Evolutionary conservation across 495 filamentous ascomycete genomes (phyloP).

Genomic region (Penicillium malachiteum): DNA sequence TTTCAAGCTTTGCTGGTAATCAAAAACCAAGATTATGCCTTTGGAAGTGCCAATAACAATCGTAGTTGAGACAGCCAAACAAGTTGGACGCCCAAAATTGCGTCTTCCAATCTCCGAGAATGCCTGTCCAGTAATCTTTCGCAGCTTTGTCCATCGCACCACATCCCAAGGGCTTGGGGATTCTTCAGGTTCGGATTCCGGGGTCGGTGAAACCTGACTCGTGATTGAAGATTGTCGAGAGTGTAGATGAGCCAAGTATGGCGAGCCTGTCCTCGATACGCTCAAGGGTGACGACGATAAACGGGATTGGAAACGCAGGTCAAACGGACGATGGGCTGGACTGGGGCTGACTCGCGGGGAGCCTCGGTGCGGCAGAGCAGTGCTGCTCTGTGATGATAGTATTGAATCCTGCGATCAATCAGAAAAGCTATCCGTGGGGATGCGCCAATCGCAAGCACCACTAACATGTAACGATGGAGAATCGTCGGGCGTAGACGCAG

Average conservation of each 20-base stretch:
- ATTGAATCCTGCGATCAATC: conserved; percentile 68
- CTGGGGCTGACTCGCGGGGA: conserved; percentile 60
- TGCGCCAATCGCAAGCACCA: conserved; percentile 21
- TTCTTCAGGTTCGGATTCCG: conserved; percentile 58
- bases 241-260: conserved; percentile 71
- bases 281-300: conserved; percentile 59
- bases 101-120: conserved; percentile 95
- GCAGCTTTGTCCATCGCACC: conserved; percentile 91
- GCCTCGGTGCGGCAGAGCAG: conserved; percentile 47
- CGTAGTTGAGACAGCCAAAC: conserved; percentile 81
- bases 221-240: conserved; percentile 73
- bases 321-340: conserved; percentile 87
- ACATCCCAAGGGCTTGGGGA: conserved; percentile 87
- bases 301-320: conserved; percentile 88
- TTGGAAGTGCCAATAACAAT: conserved; percentile 93
- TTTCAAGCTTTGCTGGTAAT: conserved; percentile 94
- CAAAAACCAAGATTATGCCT: conserved; percentile 90
- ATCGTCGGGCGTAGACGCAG: conserved; percentile 78
- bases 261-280: conserved; percentile 71
- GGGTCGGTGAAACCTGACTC: conserved; percentile 54
- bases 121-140: conserved; percentile 80
- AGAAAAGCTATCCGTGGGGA: conserved; percentile 12
- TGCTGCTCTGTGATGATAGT: conserved; percentile 74
- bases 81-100: conserved; percentile 89
- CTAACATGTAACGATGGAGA: conserved; percentile 82